phyloP scores from a whole-genome alignment of 2,329 filamentous ascomycete species.

The Chaetomiaceae sp. region DNA sequence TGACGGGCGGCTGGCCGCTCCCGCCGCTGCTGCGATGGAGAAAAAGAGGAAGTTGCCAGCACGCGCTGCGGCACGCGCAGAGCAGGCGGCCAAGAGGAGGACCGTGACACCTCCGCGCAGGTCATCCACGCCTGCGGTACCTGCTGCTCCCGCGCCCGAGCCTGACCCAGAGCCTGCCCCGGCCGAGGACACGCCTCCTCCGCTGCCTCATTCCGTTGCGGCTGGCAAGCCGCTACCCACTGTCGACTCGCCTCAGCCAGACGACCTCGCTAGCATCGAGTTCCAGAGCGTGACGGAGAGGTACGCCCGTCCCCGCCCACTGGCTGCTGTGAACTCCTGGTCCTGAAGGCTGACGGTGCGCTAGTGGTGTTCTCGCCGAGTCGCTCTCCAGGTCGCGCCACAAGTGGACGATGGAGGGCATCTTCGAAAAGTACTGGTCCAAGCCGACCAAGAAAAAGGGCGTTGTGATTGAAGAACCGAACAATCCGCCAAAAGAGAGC shows the following conservation, averaged over 20 bases:
- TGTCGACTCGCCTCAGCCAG: conserved; percentile 59
- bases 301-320: conserved; percentile 38
- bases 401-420: conserved; percentile 64
- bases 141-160: conserved; percentile 25
- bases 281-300: conserved; percentile 71
- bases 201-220: conserved; percentile 56
- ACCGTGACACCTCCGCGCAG: conserved; percentile 47
- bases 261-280: conserved; percentile 55
- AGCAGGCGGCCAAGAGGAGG: conserved; percentile 55
- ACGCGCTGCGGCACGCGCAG: conserved; percentile 54
- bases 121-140: conserved; percentile 39
- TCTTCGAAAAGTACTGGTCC: conserved; percentile 73
- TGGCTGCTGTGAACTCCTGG: too few relatives aligned
- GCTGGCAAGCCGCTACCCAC: conserved; percentile 65
- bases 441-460: conserved; percentile 66
- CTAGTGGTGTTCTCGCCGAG: conserved; percentile 66
- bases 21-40: conserved; percentile 43
- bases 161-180: conserved; percentile 28
- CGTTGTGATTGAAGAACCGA: conserved; percentile 54
- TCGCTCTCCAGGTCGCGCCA: conserved; percentile 67
- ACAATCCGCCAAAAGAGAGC: conserved; percentile 63
- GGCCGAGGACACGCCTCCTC: conserved; percentile 33
- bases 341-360: conserved; percentile 15
- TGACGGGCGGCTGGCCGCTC: conserved; percentile 14
- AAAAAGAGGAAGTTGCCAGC: conserved; percentile 60